These are phyloP conservation scores for Microthyrium microscopicum DNA, from an alignment of 2,329 filamentous ascomycete genomes.

Conservation along the genomic window DNA sequence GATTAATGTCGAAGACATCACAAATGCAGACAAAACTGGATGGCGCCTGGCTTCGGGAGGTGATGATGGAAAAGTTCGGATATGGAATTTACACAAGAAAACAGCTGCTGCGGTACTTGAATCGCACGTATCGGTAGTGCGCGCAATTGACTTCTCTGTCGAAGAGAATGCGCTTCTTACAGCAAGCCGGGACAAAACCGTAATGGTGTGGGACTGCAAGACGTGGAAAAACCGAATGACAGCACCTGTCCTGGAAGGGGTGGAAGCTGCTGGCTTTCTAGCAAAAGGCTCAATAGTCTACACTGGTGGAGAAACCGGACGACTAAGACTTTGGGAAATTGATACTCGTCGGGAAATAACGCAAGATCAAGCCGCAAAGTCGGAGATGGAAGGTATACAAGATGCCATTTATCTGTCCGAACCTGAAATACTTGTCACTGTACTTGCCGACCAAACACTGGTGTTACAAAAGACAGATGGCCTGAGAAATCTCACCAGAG, in stretches of 20 bases:
- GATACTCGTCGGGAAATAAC: constrained; percentile 66
- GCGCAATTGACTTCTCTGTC: constrained; percentile 64
- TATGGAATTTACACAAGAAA: constrained; percentile 83
- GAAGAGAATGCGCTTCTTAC: constrained; percentile 63
- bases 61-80: constrained; percentile 79
- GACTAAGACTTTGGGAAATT: constrained; percentile 68
- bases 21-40: constrained; percentile 34
- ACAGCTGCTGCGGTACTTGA: constrained; percentile 63
- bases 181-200: constrained; percentile 79
- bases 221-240: constrained; percentile 74
- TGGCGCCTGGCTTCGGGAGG: constrained; percentile 81
- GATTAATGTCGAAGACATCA: constrained; percentile 28
- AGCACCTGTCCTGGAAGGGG: constrained; percentile 66
- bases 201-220: constrained; percentile 76
- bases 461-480: constrained; percentile 48
- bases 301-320: constrained; percentile 71
- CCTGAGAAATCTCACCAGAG: constrained; percentile 19
- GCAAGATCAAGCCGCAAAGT: constrained; percentile 45
- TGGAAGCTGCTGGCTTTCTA: constrained; percentile 73
- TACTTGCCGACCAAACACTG: constrained; percentile 81
- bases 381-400: constrained; percentile 51
- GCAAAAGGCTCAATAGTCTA: constrained; percentile 55
- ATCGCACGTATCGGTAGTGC: constrained; percentile 90
- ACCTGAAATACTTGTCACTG: constrained; percentile 56
- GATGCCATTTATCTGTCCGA: constrained; percentile 49